Conservation (phyloP, 2,329 filamentous ascomycete species). For the Lecanicillium sp. region DNA sequence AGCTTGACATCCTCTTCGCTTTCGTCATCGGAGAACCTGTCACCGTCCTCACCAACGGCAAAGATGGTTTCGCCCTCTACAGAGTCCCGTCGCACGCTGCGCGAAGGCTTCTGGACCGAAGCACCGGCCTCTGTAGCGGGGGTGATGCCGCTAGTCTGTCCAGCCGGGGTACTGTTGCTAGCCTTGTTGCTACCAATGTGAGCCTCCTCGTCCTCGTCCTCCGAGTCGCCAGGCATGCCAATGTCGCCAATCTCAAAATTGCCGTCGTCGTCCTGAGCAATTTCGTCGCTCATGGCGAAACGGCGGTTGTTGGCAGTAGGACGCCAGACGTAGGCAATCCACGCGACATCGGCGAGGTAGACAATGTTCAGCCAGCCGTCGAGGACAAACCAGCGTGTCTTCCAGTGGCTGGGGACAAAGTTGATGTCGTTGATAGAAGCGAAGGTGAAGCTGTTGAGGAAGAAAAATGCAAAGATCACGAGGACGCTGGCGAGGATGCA, state of each 20-base stretch:
- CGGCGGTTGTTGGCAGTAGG: constrained; percentile 94
- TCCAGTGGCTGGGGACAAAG: constrained; percentile 96
- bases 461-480: constrained; percentile 97
- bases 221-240: constrained; percentile 63
- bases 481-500: constrained; percentile 87
- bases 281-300: constrained; percentile 98
- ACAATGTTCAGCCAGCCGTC: constrained; percentile 97
- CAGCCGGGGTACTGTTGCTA: neutral
- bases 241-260: constrained; percentile 91
- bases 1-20: constrained; percentile 47
- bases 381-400: constrained; percentile 92
- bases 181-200: constrained; percentile 35
- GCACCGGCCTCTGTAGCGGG: neutral
- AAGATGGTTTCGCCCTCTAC: constrained; percentile 92
- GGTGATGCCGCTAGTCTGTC: constrained; percentile 6
- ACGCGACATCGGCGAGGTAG: constrained; percentile 88
- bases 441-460: constrained; percentile 95
- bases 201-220: constrained; percentile 49
- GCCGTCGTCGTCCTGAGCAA: constrained; percentile 96
- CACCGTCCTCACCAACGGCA: constrained; percentile 78
- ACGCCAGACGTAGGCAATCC: constrained; percentile 92
- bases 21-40: constrained; percentile 76
- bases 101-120: constrained; percentile 3
- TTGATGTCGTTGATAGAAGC: constrained; percentile 77
- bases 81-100: constrained; percentile 45